Percentiles rank a stretch among this genome's conserved stretches.
Evolutionary conservation across 371 early-diverging fungal genomes (phyloP).

Genomic region (Rhizopus microsporus): DNA sequence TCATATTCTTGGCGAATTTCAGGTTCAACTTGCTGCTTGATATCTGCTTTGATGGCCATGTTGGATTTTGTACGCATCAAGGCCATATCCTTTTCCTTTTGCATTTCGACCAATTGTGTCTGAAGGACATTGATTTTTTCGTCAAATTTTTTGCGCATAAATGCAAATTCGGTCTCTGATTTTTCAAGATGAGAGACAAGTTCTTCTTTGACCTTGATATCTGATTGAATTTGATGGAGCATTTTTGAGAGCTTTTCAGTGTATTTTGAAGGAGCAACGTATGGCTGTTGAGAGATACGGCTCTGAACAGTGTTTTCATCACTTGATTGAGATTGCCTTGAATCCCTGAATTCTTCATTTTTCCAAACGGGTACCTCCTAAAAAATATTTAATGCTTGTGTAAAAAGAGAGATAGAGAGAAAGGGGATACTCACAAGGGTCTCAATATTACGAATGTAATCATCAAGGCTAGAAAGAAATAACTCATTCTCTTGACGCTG

Average conservation of each 20-base stretch:
- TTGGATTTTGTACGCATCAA: constrained; percentile 34
- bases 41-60: constrained; percentile 22
- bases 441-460: constrained; percentile 36
- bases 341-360: constrained; percentile 3
- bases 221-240: constrained; percentile 70
- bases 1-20: constrained; percentile 61
- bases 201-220: constrained; percentile 70
- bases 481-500: constrained; percentile 37
- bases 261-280: constrained; percentile 14
- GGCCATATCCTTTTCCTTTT: constrained; percentile 71
- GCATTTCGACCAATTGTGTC: constrained; percentile 55
- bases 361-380: constrained; percentile 41
- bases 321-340: not conserved
- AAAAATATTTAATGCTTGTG: not conserved
- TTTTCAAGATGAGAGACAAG: constrained; percentile 60
- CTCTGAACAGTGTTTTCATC: not conserved
- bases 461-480: constrained; percentile 27
- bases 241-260: constrained; percentile 45
- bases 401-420: too few species aligned
- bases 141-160: constrained; percentile 74
- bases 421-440: constrained; percentile 19
- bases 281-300: not conserved
- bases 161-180: constrained; percentile 56
- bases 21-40: constrained; percentile 29
- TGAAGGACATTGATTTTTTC: constrained; percentile 64